Base-by-base conservation (phyloP, 345 rosid species). In the Aurinia saxatilis region DNA sequence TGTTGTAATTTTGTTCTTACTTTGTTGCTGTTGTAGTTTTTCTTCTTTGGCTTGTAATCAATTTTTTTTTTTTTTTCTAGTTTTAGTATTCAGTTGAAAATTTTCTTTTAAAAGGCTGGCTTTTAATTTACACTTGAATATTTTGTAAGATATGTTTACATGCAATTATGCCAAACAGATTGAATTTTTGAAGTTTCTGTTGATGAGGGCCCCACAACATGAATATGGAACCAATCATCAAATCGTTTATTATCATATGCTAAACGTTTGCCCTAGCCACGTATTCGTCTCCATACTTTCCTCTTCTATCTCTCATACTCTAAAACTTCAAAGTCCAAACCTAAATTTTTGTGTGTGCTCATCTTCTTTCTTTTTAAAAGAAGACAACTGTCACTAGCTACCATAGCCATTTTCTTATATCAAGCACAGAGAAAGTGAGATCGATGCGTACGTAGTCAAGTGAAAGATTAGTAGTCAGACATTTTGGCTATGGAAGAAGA, bases 251-350 rank as follows among this genome's bases (percentile, higher is more conserved):
- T 41, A 30, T 15, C 16, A 41, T 33, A 23, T 55, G 50, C 53
- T 37, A 13, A 29, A 38, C 29, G 13, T 42, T 66, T 60, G 77
- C 69, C 71, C 71, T 69, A 71, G 74, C 77, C 89, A 84, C 82
- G 89, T 81, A 51, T 71, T 50, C 2, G 14, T 57, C 1, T 35
- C 14, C 49, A 25, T 8, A 46, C 54, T 53, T 48, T 65, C 67
- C 38, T 50, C 54, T 63, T 64, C 47, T 49, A 54, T 60, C 58
- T 50, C 66, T 46, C 55, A 38, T 30, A 35, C 7, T 36, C 36
- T 35, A 38, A 0, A 29, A 19, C 50, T 66, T 6, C 39, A 27
- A 40, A 33, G 27, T 50, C 8, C 49, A 27, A 40, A 33, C 38
- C 54, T 21, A 49, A 6, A 27, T 27, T 23, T 1, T 23, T 23